Evolutionary conservation across 352 stramenopile genomes (phyloP), one percentile per base, ranked within the genome.

Genomic region (Peronospora belbahrii): DNA sequence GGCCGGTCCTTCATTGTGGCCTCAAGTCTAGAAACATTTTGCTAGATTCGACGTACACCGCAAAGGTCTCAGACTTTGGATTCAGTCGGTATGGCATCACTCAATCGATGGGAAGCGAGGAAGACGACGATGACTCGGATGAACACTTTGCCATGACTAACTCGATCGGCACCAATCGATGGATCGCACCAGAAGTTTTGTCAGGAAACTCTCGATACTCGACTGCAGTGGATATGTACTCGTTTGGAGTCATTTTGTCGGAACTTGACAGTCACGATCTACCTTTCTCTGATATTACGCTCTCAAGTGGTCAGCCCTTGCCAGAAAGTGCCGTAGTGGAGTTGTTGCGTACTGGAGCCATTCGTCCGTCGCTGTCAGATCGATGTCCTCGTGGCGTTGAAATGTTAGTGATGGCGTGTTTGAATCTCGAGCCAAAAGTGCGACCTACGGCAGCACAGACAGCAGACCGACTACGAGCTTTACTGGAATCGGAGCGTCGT

Each of bases 51-150:
- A 61, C 77, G 11, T 68, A 63, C 27, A 71, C 61, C 0, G 79
- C 77, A 19, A 91, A 88, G 42, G 57, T 91, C 2, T 68, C 61
- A 1, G 79, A 87, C 35, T 91, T 90, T 51, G 74, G 76, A 0
- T 61, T 83, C 2, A 78, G 72, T 45, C 74, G 69, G 0, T 70
- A 73, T 8, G 55, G 59, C 36, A 46, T 70, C 27, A 46, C 49
- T 46, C 54, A 43, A 37, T 54, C 41, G 28, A 44, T 20, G 45
- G 49, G 52, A 52, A 44, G 42, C 24, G 44, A 58, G 25, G 55
- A 61, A n/a, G 42, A 59, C 3, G 42, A 61, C 0, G 52, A 74
- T 10, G 44, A 72, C 3, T 10, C 15, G 1, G 11, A 37, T 7
- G 41, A 39, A 7, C 23, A 48, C 5, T 42, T 57, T 8, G 49